Evolutionary conservation across 116 monocot species (phyloP).

Genomic region (Trichopus zeylanicus): DNA sequence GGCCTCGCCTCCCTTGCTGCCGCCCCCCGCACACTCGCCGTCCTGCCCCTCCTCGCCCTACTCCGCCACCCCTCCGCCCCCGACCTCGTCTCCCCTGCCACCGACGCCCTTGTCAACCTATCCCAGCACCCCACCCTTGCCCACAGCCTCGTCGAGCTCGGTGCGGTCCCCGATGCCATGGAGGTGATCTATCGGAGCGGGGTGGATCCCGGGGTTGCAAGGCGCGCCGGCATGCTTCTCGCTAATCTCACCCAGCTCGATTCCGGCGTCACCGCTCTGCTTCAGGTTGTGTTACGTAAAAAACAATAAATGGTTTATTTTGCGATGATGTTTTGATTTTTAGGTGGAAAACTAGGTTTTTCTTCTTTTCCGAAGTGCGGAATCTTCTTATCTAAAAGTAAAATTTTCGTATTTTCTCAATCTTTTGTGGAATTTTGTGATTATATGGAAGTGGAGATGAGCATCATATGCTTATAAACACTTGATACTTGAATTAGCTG

Average conservation of each 20-base stretch:
- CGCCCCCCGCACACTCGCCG: too few species aligned
- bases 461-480: too few species aligned
- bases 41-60: slow-evolving; percentile 40
- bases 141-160: slow-evolving; percentile 34
- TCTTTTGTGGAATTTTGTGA: too few species aligned
- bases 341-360: too few species aligned
- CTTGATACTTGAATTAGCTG: too few species aligned
- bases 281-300: too few species aligned
- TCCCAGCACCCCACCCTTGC: slow-evolving; percentile 45
- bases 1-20: slow-evolving; percentile 44
- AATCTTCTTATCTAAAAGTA: too few species aligned
- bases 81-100: slow-evolving; percentile 38
- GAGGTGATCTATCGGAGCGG: slow-evolving; percentile 38
- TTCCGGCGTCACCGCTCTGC: slow-evolving; percentile 52
- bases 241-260: slow-evolving; percentile 82
- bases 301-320: too few species aligned
- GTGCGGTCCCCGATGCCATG: slow-evolving; percentile 32
- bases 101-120: slow-evolving; percentile 82
- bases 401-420: too few species aligned
- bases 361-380: too few species aligned
- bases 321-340: too few species aligned
- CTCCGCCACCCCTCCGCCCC: slow-evolving; percentile 20
- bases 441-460: too few species aligned
- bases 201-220: slow-evolving; percentile 16
- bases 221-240: slow-evolving; percentile 76